A percentile compares a stretch with the other conserved stretches of the same genome.
Conservation (phyloP, 2,329 filamentous ascomycete genomes). For the Stagonosporopsis rhizophila region DNA sequence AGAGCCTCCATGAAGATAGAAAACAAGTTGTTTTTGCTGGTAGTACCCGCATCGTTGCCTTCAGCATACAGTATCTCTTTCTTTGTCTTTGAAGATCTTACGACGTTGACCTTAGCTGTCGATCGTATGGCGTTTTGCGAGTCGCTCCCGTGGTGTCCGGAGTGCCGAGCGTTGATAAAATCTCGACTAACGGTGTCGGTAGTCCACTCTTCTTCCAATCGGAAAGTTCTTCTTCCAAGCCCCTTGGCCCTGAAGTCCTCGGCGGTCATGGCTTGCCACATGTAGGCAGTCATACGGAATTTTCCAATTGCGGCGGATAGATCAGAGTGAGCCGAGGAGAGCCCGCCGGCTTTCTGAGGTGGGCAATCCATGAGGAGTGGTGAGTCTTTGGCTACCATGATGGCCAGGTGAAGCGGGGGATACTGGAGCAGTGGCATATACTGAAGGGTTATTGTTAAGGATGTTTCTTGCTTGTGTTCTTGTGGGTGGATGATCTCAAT, state of each 20-base stretch:
- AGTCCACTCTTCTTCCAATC: slow-evolving; percentile 44
- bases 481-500: slow-evolving; percentile 32
- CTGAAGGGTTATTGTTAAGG: slow-evolving; percentile 25
- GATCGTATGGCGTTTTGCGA: slow-evolving; percentile 30
- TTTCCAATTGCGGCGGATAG: slow-evolving; percentile 42
- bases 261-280: slow-evolving; percentile 48
- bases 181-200: slow-evolving; percentile 33
- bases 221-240: slow-evolving; percentile 37
- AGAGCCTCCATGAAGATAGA: slow-evolving; percentile 36
- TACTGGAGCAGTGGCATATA: slow-evolving; percentile 41
- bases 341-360: slow-evolving; percentile 31
- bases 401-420: slow-evolving; percentile 43
- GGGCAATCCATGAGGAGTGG: slow-evolving; percentile 43
- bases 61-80: slow-evolving; percentile 27
- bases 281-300: slow-evolving; percentile 45
- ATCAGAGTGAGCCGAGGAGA: slow-evolving; percentile 36
- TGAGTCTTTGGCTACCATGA: slow-evolving; percentile 44
- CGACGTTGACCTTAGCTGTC: slow-evolving; percentile 38
- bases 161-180: slow-evolving; percentile 25
- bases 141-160: slow-evolving; percentile 15
- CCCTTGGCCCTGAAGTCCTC: slow-evolving; percentile 39
- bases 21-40: slow-evolving; percentile 22
- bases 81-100: slow-evolving; percentile 34
- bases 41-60: background rate
- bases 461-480: slow-evolving; percentile 23